Conservation (phyloP, 2,329 filamentous ascomycete genomes). For the Rachicladosporium sp. region DNA sequence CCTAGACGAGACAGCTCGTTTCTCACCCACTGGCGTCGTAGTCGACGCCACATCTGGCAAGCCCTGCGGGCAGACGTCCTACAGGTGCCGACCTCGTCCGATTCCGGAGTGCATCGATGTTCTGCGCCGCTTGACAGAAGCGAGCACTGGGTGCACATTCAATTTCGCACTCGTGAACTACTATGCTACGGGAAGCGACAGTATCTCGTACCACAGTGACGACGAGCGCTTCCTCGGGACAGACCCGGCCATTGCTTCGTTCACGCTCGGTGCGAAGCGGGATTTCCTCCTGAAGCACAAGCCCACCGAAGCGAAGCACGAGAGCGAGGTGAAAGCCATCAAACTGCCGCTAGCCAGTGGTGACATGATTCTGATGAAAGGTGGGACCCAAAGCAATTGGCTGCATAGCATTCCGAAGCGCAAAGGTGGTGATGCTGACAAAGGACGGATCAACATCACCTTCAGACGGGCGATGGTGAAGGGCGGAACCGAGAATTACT, state of each 20-base stretch:
- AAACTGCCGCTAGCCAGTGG: constrained; percentile 50
- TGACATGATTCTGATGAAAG: constrained; percentile 71
- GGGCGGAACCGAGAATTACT: constrained; percentile 70
- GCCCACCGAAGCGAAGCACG: constrained; percentile 31
- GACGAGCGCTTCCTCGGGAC: constrained; percentile 64
- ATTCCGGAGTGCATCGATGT: constrained; percentile 57
- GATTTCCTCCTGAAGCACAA: constrained; percentile 77
- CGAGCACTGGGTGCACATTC: constrained; percentile 52
- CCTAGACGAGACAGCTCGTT: constrained; percentile 51
- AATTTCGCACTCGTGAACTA: constrained; percentile 79
- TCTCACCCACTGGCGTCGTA: constrained; percentile 28
- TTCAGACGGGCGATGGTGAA: constrained; percentile 60
- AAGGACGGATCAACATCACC: constrained; percentile 62
- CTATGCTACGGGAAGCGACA: constrained; percentile 64
- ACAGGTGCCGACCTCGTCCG: constrained; percentile 52
- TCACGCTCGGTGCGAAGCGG: constrained; percentile 57
- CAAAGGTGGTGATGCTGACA: constrained; percentile 48
- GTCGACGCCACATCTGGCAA: constrained; percentile 33
- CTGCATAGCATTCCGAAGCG: constrained; percentile 68
- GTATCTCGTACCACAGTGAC: constrained; percentile 68
- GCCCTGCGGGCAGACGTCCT: constrained; percentile 34
- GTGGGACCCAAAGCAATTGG: constrained; percentile 63
- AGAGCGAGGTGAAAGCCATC: constrained; percentile 28
- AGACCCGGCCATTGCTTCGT: constrained; percentile 60
- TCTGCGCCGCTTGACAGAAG: constrained; percentile 51